phyloP scores from a whole-genome alignment of 768 basidiomycete species.

The Serpula lacrymans region DNA sequence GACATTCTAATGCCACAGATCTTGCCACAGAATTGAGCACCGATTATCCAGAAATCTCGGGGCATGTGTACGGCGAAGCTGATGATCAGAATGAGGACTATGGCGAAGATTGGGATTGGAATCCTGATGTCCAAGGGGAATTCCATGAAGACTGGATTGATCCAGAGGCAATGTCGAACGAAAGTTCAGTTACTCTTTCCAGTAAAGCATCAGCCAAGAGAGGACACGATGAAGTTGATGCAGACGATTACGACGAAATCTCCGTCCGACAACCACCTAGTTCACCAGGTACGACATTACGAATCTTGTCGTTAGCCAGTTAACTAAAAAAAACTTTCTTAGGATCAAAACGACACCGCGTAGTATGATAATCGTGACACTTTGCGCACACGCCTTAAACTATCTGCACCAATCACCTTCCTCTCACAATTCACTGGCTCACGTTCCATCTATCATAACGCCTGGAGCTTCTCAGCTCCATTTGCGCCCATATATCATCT shows the following conservation, averaged over 20 bases:
- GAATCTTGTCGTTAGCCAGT: neutral
- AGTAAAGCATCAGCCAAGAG: slow-evolving; percentile 53
- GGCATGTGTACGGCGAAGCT: slow-evolving; percentile 12
- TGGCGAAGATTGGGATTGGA: slow-evolving; percentile 36
- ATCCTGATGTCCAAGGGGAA: slow-evolving; percentile 45
- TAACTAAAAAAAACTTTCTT: neutral
- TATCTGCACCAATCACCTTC: too few relatives aligned
- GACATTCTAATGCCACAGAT: too few relatives aligned
- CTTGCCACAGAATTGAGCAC: too few relatives aligned
- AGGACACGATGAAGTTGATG: slow-evolving; percentile 44
- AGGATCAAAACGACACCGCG: slow-evolving; percentile 46
- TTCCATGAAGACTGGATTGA: slow-evolving; percentile 43
- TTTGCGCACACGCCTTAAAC: too few relatives aligned
- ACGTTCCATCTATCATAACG: too few relatives aligned
- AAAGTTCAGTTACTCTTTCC: slow-evolving; percentile 55
- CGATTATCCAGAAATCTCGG: too few relatives aligned
- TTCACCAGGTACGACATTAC: slow-evolving; percentile 44
- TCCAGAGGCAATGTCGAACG: slow-evolving; percentile 44
- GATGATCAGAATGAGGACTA: slow-evolving; percentile 30
- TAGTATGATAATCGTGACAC: slow-evolving; percentile 35
- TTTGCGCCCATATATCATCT: slow-evolving; percentile 2
- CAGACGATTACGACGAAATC: slow-evolving; percentile 32
- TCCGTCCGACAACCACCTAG: slow-evolving; percentile 27
- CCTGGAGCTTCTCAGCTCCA: slow-evolving; percentile 5
- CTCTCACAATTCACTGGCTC: too few relatives aligned